These are phyloP conservation scores for Rhododendron mucronatum DNA, from an alignment of 148 eudicot genomes.

Conservation along the genomic window DNA sequence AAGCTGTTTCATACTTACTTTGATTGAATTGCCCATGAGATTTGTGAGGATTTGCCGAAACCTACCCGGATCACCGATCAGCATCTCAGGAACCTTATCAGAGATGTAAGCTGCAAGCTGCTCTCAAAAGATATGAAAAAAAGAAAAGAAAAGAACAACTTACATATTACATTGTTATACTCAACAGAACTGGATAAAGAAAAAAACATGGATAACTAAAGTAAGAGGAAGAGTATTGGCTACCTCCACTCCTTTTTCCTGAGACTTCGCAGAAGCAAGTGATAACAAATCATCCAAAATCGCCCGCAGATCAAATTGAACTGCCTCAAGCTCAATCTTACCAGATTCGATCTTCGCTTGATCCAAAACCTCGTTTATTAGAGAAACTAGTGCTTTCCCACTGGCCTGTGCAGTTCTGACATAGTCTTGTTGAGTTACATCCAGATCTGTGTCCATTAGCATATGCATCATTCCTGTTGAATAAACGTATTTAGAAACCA, in stretches of 20 bases:
- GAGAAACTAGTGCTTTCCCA: slow-evolving; percentile 91
- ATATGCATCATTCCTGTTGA: slow-evolving; percentile 87
- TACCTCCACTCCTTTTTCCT: slow-evolving; percentile 97
- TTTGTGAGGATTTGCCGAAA: slow-evolving; percentile 93
- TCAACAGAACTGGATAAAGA: slow-evolving; percentile 6
- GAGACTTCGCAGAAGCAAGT: slow-evolving; percentile 89
- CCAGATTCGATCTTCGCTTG: slow-evolving; percentile 98
- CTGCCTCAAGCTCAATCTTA: slow-evolving; percentile 86
- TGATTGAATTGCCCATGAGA: slow-evolving; percentile 92
- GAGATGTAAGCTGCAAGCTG: slow-evolving; percentile 92
- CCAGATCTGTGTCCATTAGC: slow-evolving; percentile 90
- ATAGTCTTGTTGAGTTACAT: slow-evolving; percentile 93
- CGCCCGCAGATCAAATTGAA: slow-evolving; percentile 70
- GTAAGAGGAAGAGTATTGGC: not conserved
- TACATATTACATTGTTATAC: not conserved
- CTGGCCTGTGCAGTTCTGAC: slow-evolving; percentile 94
- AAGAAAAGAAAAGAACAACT: not conserved
- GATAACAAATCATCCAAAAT: slow-evolving; percentile 89
- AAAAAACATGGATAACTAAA: not conserved
- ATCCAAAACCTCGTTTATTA: slow-evolving; percentile 93
- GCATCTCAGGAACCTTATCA: slow-evolving; percentile 63
- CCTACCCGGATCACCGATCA: slow-evolving; percentile 95
- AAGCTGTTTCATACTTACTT: slow-evolving; percentile 48
- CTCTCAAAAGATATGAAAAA: slow-evolving; percentile 12
- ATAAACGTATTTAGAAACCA: not conserved